Evolutionary conservation across 495 filamentous ascomycete species (phyloP).

Genomic region (Lasiosphaeria ovina): DNA sequence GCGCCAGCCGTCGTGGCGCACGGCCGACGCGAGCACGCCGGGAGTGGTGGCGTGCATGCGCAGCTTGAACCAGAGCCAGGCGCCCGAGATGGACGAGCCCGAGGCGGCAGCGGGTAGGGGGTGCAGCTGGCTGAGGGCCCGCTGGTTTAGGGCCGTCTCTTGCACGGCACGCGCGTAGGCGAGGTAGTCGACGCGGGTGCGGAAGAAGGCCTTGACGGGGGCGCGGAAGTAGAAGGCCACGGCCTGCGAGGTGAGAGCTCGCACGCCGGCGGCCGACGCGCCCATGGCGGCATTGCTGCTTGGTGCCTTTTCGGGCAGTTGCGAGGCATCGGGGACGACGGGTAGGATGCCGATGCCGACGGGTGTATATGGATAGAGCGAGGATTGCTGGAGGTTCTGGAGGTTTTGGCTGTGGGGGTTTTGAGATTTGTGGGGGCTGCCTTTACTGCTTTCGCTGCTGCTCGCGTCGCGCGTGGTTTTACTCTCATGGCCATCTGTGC

Average conservation of each 20-base stretch:
- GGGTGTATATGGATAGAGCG: conserved; percentile 12
- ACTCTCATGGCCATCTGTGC: conserved; percentile 19
- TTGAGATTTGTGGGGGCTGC: conserved; percentile 10
- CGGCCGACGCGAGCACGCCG: conserved; percentile 73
- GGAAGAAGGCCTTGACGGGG: conserved; percentile 86
- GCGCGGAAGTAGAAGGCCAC: conserved; percentile 88
- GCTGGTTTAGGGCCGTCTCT: conserved; percentile 25
- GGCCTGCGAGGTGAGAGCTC: conserved; percentile 73
- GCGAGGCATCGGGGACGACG: conserved; percentile 33
- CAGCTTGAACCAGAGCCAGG: conserved; percentile 44
- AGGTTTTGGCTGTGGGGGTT: too few relatives aligned
- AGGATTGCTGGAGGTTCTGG: background rate
- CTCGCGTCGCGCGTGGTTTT: background rate
- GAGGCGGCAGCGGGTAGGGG: background rate
- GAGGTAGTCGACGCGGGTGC: conserved; percentile 78
- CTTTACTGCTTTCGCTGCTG: background rate
- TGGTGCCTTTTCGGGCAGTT: conserved; percentile 41
- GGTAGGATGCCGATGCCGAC: conserved; percentile 34
- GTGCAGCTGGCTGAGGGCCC: conserved; percentile 36
- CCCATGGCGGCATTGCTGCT: conserved; percentile 71
- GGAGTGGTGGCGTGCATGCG: conserved; percentile 75
- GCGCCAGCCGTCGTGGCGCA: conserved; percentile 76
- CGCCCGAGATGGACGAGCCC: conserved; percentile 3
- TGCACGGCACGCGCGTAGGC: conserved; percentile 48
- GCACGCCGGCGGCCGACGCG: conserved; percentile 72